Base-by-base conservation (phyloP, 768 basidiomycete genomes). In the Termitomyces sp. region DNA sequence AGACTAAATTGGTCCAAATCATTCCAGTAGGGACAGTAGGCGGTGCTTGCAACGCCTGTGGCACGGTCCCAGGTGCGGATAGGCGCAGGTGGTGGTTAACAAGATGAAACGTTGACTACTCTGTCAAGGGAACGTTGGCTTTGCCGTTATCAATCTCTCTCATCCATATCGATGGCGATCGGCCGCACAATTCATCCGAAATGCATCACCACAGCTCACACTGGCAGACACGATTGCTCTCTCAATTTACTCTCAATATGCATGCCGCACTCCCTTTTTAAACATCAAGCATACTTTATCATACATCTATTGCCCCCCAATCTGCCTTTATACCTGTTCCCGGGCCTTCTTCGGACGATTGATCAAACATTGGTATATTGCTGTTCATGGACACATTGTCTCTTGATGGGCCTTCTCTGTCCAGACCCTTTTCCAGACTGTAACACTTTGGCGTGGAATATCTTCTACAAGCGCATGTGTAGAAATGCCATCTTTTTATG, bases 71-170 rank as follows among this genome's bases (percentile, higher is more conserved):
- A 59, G 55, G 35, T 24, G 35, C 33, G 22, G 45, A 36, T 15
- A 48, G 45, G 56, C 42, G 18, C 5, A 53, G n/a, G 50, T 65
- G 44, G 51, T 54, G 53, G 60, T 64, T 50, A 40, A 22, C 32
- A 33, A 13, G 33, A 36, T 52, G 48, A 49, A 59, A 24, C 24
- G 40, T 60, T 54, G 42, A 53, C 46, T 38, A 16, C 45, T 33
- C 49, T 57, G 42, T 55, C 53, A 36, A 58, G 38, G n/a, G 24
- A 36, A 40, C 44, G 49, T 54, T 40, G 46, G 18, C 44, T 42
- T 59, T 65, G 58, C 61, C 61, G 61, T 62, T 65, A 65, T 65
- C 64, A 55, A 65, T 65, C 55, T 57, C 57, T 48, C 16, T 53
- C 48, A 57, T 58, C 48, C 32, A 59, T 59, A 65, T 65, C 64